Evolutionary conservation across 306 rosid species (phyloP), one percentile per base, ranked within the genome.

Genomic region (Glycyrrhiza uralensis): DNA sequence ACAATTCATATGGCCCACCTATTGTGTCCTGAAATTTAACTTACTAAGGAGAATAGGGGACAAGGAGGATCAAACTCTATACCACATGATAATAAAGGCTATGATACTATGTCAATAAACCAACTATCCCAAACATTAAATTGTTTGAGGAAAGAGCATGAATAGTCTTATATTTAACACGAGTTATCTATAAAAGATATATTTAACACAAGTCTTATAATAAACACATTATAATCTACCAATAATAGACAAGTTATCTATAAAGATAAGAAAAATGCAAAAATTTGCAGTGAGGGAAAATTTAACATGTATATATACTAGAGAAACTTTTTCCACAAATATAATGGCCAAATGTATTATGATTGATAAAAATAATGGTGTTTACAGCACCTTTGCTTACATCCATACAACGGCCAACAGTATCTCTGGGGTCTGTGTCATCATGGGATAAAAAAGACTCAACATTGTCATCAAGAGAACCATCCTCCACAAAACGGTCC

Each of bases 371-470:
- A 80, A 32, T 52, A 68, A 59, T 44, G 81, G 79, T 71, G 63
- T 76, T 66, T 55, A 69, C 49, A 19, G 80, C 88, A 94, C 98
- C 98, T 94, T 91, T 94, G 97, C 95, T 87, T 71, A 89, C 92
- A 84, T 91, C 98, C 94, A 90, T 90, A 84, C 96, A 85, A 59
- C 92, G 96, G 45, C 92, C 94, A 73, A 87, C 98, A 28, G 92
- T 74, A 86, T 94, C 98, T 82, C 97, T 85, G 42, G 96, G 93
- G 69, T 91, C 99, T 6, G 84, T 54, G 82, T 94, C 99, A 81
- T 94, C 99, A 82, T 86, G 99, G 36, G 99, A 86, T 89, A 94
- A 94, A 88, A 94, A 94, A 84, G 97, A 94, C 85, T 94, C 99
- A 0, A 94, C 99, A 56, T 94, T 94, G 60, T 94, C 99, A 66